Base-by-base conservation (phyloP, 2,329 filamentous ascomycete species). In the Lachnellula arida region DNA sequence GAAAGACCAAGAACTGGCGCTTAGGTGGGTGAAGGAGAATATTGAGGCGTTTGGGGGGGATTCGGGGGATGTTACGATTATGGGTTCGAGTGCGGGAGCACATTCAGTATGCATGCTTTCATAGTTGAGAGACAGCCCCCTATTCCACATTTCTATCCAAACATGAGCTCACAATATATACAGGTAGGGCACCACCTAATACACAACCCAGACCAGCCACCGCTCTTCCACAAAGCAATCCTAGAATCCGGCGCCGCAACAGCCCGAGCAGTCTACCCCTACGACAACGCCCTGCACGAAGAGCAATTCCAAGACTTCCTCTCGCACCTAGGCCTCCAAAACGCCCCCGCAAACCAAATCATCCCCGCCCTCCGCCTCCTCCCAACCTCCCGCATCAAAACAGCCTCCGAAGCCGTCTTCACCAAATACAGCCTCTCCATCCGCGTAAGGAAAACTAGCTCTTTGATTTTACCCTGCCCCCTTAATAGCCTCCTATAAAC, bases 151-250 rank as follows among this genome's bases (percentile, higher is more conserved):
- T 14, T 25, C 25, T 6, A 49, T 44, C 37, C 48, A 64, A 8
- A 58, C 62, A 25, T 53, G 56, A 44, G 35, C 54, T 44, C 43
- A 59, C 23, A 42, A 6, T 23, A n/a, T 9, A n/a, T 19, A 35
- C 58, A 86, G 80, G 80, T 88, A 60, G 86, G 86, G 3, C 86
- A 90, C 64, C 85, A 88, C 61, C 71, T 89, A 15, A 80, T 88
- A 65, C 72, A 77, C 58, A 67, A 73, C 40, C 69, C 74, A 22
- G 67, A 73, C 22, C 32, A 58, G 9, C 32, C 62, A 49, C 59
- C 73, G 22, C 75, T 75, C 57, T 81, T 84, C 62, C 71, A 74
- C 57, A 78, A 77, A 61, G 78, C 76, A 25, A 81, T 85, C 52
- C 72, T 84, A 37, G 81, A 84, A 64, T 84, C 80, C 4, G 81